phyloP scores from a whole-genome alignment of 179 eudicot species.

The Heliamphora pulchella region DNA sequence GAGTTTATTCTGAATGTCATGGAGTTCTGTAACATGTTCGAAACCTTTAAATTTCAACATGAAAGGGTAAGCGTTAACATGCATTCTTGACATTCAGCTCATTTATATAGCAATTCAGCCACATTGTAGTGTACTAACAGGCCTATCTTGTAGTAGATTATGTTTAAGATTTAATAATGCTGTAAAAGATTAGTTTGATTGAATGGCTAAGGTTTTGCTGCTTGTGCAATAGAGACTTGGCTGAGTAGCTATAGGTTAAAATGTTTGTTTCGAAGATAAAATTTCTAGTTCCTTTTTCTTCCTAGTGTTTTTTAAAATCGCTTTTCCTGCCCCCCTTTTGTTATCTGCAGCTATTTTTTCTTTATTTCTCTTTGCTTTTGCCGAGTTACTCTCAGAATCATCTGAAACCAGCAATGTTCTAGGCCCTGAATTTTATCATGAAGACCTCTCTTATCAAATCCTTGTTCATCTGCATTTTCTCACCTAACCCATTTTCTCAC shows the following conservation, averaged over 20 bases:
- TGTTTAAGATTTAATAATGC: neutral
- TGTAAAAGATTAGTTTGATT: neutral
- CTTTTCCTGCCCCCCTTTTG: neutral
- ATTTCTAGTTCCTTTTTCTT: neutral
- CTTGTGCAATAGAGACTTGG: neutral
- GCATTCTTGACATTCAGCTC: neutral
- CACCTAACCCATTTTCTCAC: neutral
- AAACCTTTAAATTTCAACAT: slow-evolving; percentile 40
- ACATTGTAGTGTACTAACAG: no score
- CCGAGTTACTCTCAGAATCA: neutral
- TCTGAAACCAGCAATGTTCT: neutral
- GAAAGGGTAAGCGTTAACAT: slow-evolving; percentile 48
- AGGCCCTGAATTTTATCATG: neutral
- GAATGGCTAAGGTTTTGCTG: neutral
- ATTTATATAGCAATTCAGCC: no score
- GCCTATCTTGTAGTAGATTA: neutral
- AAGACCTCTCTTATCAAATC: neutral
- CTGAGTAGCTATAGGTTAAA: neutral
- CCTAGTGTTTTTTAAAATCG: no score
- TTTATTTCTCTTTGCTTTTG: neutral
- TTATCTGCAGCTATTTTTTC: neutral
- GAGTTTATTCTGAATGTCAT: slow-evolving; percentile 40
- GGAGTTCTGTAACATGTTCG: slow-evolving; percentile 50
- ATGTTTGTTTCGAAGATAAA: no score
- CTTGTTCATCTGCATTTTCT: neutral